A percentile compares a stretch with the other conserved stretches of the same genome.
phyloP scores from a whole-genome alignment of 805 yeast species.

The Martiniozyma abietophila region DNA sequence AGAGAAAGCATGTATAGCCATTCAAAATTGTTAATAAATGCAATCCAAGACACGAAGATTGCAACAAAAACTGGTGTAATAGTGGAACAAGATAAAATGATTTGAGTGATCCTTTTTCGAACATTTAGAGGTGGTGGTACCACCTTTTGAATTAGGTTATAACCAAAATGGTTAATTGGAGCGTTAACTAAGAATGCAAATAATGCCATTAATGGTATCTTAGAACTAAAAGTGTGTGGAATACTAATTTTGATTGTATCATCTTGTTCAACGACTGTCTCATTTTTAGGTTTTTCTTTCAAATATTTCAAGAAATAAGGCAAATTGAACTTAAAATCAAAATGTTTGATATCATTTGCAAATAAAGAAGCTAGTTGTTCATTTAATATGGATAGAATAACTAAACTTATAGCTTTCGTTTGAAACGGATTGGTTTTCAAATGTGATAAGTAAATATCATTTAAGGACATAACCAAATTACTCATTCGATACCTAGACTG shows the following conservation, averaged over 20 bases:
- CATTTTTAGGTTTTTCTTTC: too few relatives aligned
- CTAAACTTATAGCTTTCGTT: slow-evolving; percentile 52
- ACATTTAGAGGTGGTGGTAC: slow-evolving; percentile 36
- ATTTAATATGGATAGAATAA: slow-evolving; percentile 43
- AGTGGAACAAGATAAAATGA: slow-evolving; percentile 41
- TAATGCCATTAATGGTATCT: slow-evolving; percentile 43
- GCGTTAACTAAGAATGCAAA: slow-evolving; percentile 48
- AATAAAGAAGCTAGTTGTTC: slow-evolving; percentile 46
- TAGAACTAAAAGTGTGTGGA: slow-evolving; percentile 34
- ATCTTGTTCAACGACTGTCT: too few relatives aligned
- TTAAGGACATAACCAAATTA: too few relatives aligned
- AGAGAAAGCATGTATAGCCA: background rate
- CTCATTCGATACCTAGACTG: too few relatives aligned
- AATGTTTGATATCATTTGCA: slow-evolving; percentile 34
- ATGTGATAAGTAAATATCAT: slow-evolving; percentile 27
- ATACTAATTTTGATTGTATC: slow-evolving; percentile 17
- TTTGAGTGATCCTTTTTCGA: slow-evolving; percentile 37
- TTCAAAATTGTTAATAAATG: slow-evolving; percentile 34
- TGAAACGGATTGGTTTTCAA: slow-evolving; percentile 42
- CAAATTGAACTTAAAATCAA: slow-evolving; percentile 8
- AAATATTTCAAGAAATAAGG: too few relatives aligned
- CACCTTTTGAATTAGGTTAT: slow-evolving; percentile 35
- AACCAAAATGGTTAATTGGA: slow-evolving; percentile 49
- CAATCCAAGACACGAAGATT: slow-evolving; percentile 41
- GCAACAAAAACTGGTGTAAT: slow-evolving; percentile 46